Conservation (phyloP, 2,329 filamentous ascomycete genomes). For the Coleophoma crateriformis region DNA sequence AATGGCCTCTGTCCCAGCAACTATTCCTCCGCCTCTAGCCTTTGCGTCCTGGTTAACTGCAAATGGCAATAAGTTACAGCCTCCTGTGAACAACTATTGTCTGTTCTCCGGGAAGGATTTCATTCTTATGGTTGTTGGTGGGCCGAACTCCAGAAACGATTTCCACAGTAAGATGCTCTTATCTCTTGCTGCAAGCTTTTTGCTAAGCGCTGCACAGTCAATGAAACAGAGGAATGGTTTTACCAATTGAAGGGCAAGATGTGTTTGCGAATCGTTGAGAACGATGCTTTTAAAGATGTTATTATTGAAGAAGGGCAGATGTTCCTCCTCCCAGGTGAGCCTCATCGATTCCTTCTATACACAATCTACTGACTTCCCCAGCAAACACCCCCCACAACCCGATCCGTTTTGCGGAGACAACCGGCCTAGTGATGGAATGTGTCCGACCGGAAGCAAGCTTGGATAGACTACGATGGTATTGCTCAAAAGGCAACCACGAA, state of each 20-base stretch:
- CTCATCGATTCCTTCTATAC: not conserved
- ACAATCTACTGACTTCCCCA: not conserved
- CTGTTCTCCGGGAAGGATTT: constrained; percentile 69
- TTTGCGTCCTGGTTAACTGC: constrained; percentile 59
- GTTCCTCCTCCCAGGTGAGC: constrained; percentile 65
- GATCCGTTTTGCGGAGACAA: constrained; percentile 82
- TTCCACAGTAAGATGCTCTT: constrained; percentile 60
- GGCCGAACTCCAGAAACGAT: constrained; percentile 90
- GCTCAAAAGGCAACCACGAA: constrained; percentile 31
- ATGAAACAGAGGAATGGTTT: constrained; percentile 91
- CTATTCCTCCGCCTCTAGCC: constrained; percentile 13
- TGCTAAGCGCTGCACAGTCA: constrained; percentile 41
- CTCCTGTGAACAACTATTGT: constrained; percentile 92
- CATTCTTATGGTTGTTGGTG: constrained; percentile 65
- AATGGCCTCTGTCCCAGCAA: not conserved
- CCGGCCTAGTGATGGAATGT: constrained; percentile 86
- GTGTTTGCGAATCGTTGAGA: constrained; percentile 82
- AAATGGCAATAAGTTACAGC: constrained; percentile 83
- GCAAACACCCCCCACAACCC: constrained; percentile 91
- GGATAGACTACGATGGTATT: constrained; percentile 87
- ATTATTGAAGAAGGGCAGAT: constrained; percentile 86
- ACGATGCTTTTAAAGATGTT: constrained; percentile 67
- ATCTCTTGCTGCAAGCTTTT: not conserved
- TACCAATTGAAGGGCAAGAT: constrained; percentile 89
- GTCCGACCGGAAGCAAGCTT: constrained; percentile 59